phyloP scores from a whole-genome alignment of 2,329 filamentous ascomycete species.

The Colletotrichum euphorbiae region DNA sequence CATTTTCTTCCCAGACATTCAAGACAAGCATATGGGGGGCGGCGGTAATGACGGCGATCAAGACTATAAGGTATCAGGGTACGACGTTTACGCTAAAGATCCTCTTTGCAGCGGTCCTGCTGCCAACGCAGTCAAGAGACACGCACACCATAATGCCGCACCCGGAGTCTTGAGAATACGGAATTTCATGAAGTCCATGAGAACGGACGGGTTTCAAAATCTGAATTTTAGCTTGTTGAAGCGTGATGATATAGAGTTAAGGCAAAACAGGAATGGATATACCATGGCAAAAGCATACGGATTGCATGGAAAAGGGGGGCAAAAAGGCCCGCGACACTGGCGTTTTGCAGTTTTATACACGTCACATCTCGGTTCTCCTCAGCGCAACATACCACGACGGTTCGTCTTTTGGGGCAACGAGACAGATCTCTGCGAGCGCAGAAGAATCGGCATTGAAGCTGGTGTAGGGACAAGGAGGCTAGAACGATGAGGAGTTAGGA shows the following conservation, averaged over 20 bases:
- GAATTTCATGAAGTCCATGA: slow-evolving; percentile 20
- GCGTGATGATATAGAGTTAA: slow-evolving; percentile 24
- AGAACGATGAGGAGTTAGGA: neutral
- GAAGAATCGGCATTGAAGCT: too few relatives aligned
- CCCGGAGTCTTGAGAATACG: neutral
- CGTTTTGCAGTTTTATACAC: neutral
- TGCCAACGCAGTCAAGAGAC: neutral
- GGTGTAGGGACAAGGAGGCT: too few relatives aligned
- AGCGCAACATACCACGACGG: slow-evolving; percentile 21
- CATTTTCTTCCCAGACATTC: neutral
- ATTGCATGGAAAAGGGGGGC: slow-evolving; percentile 31
- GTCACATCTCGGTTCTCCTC: neutral
- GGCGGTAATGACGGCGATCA: neutral
- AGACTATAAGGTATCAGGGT: neutral
- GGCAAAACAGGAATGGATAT: slow-evolving; percentile 15
- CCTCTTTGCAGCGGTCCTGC: too few relatives aligned
- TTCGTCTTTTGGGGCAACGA: neutral
- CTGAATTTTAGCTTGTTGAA: neutral
- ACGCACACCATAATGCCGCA: neutral
- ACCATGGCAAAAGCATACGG: slow-evolving; percentile 37
- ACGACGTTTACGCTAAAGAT: neutral
- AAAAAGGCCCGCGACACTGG: slow-evolving; percentile 1
- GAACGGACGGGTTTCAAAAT: slow-evolving; percentile 12
- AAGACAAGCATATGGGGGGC: neutral
- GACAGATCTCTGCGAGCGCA: too few relatives aligned